phyloP scores from a whole-genome alignment of 78 protist genomes.

The Cavenderia fasciculata region DNA sequence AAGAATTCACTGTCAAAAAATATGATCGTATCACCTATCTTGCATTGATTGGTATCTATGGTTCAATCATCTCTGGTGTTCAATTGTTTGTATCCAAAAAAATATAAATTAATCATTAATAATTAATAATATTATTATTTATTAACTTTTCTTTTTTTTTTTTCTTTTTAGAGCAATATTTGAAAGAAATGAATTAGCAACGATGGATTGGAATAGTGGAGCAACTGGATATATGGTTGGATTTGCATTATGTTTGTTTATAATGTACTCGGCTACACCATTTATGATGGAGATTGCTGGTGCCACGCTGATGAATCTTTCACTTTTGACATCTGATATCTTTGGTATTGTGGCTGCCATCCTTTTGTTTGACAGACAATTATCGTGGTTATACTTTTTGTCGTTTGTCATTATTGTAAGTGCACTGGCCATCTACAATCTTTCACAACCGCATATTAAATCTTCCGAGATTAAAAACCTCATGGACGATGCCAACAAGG shows the following conservation, averaged over 20 bases:
- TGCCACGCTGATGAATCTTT: conserved; percentile 88
- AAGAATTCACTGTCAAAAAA: conserved; percentile 81
- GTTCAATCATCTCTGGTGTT: conserved; percentile 48
- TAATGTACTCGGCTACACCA: conserved; percentile 84
- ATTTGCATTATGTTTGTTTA: conserved; percentile 80
- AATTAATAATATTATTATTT: background rate
- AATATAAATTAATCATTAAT: background rate
- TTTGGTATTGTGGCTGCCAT: conserved; percentile 79
- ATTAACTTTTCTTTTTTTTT: background rate
- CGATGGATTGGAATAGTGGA: conserved; percentile 44
- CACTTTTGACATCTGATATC: conserved; percentile 89
- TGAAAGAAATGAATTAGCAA: conserved; percentile 48
- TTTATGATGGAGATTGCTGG: conserved; percentile 64
- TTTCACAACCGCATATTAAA: conserved; percentile 51
- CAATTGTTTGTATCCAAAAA: conserved; percentile 60
- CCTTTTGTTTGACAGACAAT: conserved; percentile 51
- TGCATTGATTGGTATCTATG: conserved; percentile 82
- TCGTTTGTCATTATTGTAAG: conserved; percentile 36
- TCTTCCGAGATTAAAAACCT: conserved; percentile 18
- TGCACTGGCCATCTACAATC: conserved; percentile 75
- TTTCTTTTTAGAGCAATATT: conserved; percentile 10
- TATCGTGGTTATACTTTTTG: conserved; percentile 76
- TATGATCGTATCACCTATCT: conserved; percentile 57
- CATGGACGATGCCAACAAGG: no score
- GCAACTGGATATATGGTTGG: conserved; percentile 63